A percentile compares a stretch with the other conserved stretches of the same genome.
Evolutionary conservation across 176 grass and related monocot genomes (phyloP).

Genomic region (Oropetium thomaeum): DNA sequence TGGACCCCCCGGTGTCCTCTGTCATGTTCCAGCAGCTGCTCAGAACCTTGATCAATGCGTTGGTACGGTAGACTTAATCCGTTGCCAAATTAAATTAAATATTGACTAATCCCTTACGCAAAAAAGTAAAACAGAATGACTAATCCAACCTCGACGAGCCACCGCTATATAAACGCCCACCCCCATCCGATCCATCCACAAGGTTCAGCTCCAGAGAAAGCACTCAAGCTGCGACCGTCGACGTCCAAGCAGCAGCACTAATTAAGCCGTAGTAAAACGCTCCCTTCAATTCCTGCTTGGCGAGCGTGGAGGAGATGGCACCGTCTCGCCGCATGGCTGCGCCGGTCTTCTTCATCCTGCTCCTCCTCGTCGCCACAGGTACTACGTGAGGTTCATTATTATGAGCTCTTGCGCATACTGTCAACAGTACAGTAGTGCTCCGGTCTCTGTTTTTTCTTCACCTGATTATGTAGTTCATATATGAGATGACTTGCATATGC

Average conservation of each 20-base stretch:
- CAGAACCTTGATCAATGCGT: not conserved
- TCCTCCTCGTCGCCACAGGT: constrained; percentile 66
- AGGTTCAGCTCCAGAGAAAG: not conserved
- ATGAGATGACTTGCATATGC: not conserved
- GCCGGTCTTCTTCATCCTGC: constrained; percentile 41
- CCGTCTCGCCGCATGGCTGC: constrained; percentile 39
- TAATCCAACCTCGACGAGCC: not conserved
- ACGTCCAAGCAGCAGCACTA: too few species aligned
- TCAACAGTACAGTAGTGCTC: not conserved
- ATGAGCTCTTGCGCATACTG: not conserved
- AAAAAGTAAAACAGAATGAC: too few species aligned
- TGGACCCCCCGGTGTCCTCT: not conserved
- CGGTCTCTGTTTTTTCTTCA: not conserved
- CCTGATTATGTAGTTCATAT: not conserved
- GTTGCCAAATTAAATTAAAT: not conserved
- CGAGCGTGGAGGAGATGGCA: constrained; percentile 34
- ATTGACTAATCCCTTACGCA: too few species aligned
- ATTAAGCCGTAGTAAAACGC: not conserved
- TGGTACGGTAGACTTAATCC: not conserved
- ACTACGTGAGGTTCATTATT: too few species aligned
- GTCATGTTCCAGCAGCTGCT: not conserved
- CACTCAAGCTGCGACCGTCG: not conserved
- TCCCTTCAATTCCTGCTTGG: too few species aligned
- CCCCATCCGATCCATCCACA: not conserved
- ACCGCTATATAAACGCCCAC: constrained; percentile 25